Conservation (phyloP, 1,139 yeast species). For the Ogataea hybrid region DNA sequence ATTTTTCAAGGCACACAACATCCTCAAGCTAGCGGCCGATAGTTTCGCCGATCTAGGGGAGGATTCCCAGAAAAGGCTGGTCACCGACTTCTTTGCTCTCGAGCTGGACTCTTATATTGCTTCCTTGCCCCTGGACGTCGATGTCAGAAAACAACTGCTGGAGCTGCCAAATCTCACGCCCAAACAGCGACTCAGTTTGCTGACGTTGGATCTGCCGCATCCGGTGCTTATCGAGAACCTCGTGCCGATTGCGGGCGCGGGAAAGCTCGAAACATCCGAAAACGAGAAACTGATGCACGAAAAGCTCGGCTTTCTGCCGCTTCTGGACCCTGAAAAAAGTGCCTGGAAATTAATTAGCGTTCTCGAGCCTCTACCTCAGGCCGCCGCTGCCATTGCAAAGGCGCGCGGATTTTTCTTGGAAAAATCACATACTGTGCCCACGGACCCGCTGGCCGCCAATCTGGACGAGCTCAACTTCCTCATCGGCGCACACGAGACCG, state of each 20-base stretch:
- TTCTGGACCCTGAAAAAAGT: neutral
- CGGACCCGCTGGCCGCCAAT: neutral
- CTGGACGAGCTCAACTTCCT: neutral
- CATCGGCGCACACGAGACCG: neutral
- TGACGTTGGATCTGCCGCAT: neutral
- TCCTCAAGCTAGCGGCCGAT: slow-evolving; percentile 1
- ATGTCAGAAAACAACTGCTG: slow-evolving; percentile 1
- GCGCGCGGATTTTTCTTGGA: slow-evolving; percentile 1
- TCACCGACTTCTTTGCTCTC: slow-evolving; percentile 2
- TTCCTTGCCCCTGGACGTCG: neutral
- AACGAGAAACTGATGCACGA: slow-evolving; percentile 4
- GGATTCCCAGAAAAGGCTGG: slow-evolving; percentile 1
- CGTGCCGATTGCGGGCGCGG: slow-evolving; percentile 1
- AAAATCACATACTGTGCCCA: neutral
- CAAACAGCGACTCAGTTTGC: slow-evolving; percentile 1
- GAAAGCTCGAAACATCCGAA: neutral
- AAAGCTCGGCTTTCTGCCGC: slow-evolving; percentile 5
- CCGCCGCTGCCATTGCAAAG: slow-evolving; percentile 2
- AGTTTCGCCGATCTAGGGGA: neutral
- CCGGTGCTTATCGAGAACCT: neutral
- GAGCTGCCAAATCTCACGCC: neutral
- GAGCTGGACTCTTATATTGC: slow-evolving; percentile 5
- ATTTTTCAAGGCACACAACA: slow-evolving; percentile 4
- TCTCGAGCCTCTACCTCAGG: neutral
- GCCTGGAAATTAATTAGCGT: neutral